Percentiles rank a stretch among this genome's conserved stretches.
phyloP scores from a whole-genome alignment of 805 yeast species.

The Candida sakaeoensis region DNA sequence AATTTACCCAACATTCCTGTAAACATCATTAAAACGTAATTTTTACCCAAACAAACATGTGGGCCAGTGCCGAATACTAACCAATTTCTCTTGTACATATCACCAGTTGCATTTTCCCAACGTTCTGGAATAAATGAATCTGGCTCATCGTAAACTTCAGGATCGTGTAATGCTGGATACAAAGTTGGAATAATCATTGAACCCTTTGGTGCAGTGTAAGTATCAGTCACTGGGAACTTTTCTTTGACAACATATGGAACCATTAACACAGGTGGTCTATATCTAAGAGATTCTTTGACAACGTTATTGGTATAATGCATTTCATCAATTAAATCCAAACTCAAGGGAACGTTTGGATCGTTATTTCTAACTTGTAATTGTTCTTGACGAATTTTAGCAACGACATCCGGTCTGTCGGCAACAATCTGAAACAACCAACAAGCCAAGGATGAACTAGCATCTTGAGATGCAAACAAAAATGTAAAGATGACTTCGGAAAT shows the following conservation, averaged over 20 bases:
- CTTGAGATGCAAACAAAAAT: slow-evolving; percentile 95
- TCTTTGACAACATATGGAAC: slow-evolving; percentile 94
- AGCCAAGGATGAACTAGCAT: slow-evolving; percentile 94
- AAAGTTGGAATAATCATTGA: slow-evolving; percentile 94
- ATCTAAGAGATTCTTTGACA: slow-evolving; percentile 87
- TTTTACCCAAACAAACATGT: slow-evolving; percentile 93
- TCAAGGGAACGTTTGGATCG: slow-evolving; percentile 60
- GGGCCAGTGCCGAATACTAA: slow-evolving; percentile 97
- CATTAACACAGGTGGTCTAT: slow-evolving; percentile 97
- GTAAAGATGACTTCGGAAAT: slow-evolving; percentile 96
- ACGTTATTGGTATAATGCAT: slow-evolving; percentile 90
- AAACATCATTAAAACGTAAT: slow-evolving; percentile 86
- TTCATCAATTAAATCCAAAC: slow-evolving; percentile 70
- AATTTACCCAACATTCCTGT: slow-evolving; percentile 91
- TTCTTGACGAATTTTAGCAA: slow-evolving; percentile 83
- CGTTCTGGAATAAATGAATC: slow-evolving; percentile 95
- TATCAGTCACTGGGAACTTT: slow-evolving; percentile 75
- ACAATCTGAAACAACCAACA: slow-evolving; percentile 98
- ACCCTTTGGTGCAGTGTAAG: slow-evolving; percentile 93
- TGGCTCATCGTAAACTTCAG: slow-evolving; percentile 93
- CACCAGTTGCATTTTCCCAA: slow-evolving; percentile 84
- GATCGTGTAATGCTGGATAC: slow-evolving; percentile 95
- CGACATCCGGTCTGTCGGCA: slow-evolving; percentile 92
- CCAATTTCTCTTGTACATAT: slow-evolving; percentile 83
- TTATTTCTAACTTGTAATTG: slow-evolving; percentile 79